Evolutionary conservation across 176 grass and related monocot genomes (phyloP).

Genomic region (Phragmites australis): DNA sequence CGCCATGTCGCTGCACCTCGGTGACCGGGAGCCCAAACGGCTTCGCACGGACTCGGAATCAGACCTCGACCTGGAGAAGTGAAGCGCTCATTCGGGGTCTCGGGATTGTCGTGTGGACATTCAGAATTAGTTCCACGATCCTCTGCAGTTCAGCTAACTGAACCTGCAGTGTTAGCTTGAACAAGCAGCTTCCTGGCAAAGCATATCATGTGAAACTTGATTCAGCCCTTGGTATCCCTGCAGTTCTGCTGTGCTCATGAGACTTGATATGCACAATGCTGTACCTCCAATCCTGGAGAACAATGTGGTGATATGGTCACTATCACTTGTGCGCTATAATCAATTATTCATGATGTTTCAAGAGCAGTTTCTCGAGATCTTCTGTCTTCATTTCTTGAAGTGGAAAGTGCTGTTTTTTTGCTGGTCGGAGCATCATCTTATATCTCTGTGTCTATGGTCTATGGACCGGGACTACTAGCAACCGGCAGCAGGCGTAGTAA

Average conservation of each 20-base stretch:
- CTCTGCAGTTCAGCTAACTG: conserved; percentile 23
- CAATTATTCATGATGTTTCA: neutral
- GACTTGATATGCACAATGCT: conserved; percentile 35
- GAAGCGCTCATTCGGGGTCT: conserved; percentile 17
- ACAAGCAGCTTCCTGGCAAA: conserved; percentile 27
- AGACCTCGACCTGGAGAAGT: conserved; percentile 61
- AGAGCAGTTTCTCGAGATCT: neutral
- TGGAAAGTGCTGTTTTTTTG: neutral
- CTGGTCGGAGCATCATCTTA: neutral
- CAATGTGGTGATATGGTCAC: conserved; percentile 18
- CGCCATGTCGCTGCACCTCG: conserved; percentile 72
- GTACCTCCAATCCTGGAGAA: conserved; percentile 19
- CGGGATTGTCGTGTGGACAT: neutral
- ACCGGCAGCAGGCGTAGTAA: neutral
- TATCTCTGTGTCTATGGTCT: neutral
- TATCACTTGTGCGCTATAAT: neutral
- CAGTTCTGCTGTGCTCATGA: conserved; percentile 48
- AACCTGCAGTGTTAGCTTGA: conserved; percentile 31
- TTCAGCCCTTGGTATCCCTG: conserved; percentile 39
- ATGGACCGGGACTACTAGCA: neutral
- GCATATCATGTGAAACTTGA: conserved; percentile 13
- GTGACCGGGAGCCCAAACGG: conserved; percentile 77
- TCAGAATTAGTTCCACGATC: conserved; percentile 19
- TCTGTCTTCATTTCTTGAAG: neutral
- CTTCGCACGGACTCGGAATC: conserved; percentile 41